phyloP scores from a whole-genome alignment of 176 grass and related monocot species.

The Poa annua region DNA sequence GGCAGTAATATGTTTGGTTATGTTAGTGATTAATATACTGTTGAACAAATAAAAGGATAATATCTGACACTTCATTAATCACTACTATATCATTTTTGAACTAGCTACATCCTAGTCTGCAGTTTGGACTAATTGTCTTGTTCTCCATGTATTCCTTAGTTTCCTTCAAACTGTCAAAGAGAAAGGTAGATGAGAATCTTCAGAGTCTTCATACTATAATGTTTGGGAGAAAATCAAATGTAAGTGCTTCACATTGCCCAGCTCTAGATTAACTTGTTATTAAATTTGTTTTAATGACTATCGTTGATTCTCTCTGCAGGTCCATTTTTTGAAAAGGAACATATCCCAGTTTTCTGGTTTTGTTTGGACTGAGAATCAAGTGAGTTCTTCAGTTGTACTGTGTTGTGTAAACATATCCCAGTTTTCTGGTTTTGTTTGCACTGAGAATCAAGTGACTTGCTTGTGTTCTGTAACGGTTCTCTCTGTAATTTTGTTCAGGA shows the following conservation, averaged over 20 bases:
- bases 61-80: neutral
- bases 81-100: neutral
- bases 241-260: constrained; percentile 26
- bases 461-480: neutral
- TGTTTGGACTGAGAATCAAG: constrained; percentile 86
- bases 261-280: constrained; percentile 9
- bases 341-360: constrained; percentile 92
- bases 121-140: constrained; percentile 27
- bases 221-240: constrained; percentile 86
- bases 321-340: constrained; percentile 82
- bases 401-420: constrained; percentile 58
- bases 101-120: neutral
- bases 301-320: constrained; percentile 56
- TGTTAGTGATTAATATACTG: neutral
- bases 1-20: neutral
- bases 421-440: constrained; percentile 97
- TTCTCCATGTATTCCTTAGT: constrained; percentile 53
- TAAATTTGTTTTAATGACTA: constrained; percentile 30
- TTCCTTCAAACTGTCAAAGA: constrained; percentile 88
- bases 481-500: constrained; percentile 58
- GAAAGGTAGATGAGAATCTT: constrained; percentile 85
- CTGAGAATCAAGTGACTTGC: constrained; percentile 60
- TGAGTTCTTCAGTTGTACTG: constrained; percentile 34
- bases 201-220: constrained; percentile 77
- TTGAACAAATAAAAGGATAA: neutral